Percentiles rank a stretch among this genome's conserved stretches.
Conservation (phyloP, 768 basidiomycete genomes). For the Austroboletus festivus region DNA sequence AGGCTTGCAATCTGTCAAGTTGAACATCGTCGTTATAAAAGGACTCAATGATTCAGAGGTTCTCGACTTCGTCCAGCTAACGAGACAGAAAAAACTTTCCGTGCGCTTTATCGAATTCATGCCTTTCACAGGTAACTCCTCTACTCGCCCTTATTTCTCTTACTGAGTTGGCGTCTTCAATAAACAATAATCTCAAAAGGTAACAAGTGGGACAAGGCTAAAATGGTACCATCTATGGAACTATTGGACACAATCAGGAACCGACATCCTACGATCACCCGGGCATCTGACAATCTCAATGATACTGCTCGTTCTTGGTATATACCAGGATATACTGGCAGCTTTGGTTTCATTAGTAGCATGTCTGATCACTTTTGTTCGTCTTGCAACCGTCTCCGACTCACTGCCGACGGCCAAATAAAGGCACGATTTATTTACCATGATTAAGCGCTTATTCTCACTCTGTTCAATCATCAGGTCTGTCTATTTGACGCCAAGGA, state of each 20-base stretch:
- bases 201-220: conserved; percentile 79
- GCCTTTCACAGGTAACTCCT: conserved; percentile 75
- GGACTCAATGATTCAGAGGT: conserved; percentile 82
- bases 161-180: conserved; percentile 2
- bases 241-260: conserved; percentile 50
- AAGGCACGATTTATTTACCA: conserved; percentile 48
- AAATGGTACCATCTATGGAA: conserved; percentile 76
- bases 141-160: background rate
- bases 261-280: conserved; percentile 48
- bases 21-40: conserved; percentile 82
- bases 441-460: conserved; percentile 2
- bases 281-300: conserved; percentile 63
- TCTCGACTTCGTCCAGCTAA: conserved; percentile 74
- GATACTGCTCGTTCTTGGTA: conserved; percentile 82
- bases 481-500: conserved; percentile 86
- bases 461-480: conserved; percentile 45
- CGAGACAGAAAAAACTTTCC: conserved; percentile 57
- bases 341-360: conserved; percentile 85
- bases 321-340: conserved; percentile 68
- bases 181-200: too few species aligned
- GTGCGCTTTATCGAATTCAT: conserved; percentile 93
- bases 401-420: conserved; percentile 90
- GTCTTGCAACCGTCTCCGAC: conserved; percentile 76
- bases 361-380: conserved; percentile 94
- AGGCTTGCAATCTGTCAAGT: conserved; percentile 60